These are phyloP conservation scores for Diversispora epigaea DNA, from an alignment of 192 early-diverging fungal genomes.

Conservation along the genomic window DNA sequence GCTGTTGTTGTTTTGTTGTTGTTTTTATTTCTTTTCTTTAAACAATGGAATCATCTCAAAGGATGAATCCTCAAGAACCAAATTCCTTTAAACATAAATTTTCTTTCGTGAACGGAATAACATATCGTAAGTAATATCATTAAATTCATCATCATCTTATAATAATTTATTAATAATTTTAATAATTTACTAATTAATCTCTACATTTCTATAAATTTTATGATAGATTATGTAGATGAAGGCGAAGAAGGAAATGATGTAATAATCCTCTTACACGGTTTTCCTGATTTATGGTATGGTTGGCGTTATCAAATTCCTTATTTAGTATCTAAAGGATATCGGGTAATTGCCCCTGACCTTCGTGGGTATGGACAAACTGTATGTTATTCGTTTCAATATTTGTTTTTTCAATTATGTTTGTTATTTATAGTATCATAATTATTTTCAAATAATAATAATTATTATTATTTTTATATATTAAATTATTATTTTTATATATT, in stretches of 20 bases:
- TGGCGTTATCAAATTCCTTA: conserved; percentile 52
- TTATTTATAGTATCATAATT: no score
- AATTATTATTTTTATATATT: no score
- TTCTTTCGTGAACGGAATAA: conserved; percentile 27
- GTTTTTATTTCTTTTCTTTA: no score
- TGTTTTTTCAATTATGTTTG: background rate
- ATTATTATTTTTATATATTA: no score
- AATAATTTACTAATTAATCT: no score
- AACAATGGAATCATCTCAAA: no score
- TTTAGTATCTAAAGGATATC: conserved; percentile 54
- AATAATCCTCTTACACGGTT: conserved; percentile 43
- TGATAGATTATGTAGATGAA: conserved; percentile 45
- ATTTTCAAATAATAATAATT: no score
- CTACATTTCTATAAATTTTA: background rate
- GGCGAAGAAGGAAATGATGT: conserved; percentile 38
- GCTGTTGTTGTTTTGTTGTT: no score
- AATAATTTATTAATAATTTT: no score
- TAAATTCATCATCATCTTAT: background rate
- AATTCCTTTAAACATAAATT: conserved; percentile 24
- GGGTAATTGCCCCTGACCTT: conserved; percentile 54
- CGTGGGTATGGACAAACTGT: conserved; percentile 57
- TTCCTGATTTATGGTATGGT: conserved; percentile 47
- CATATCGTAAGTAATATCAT: conserved; percentile 9
- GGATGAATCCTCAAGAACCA: conserved; percentile 16
- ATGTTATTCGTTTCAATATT: conserved; percentile 9